Conservation (phyloP, 306 rosid species). For the Dryas drummondii region DNA sequence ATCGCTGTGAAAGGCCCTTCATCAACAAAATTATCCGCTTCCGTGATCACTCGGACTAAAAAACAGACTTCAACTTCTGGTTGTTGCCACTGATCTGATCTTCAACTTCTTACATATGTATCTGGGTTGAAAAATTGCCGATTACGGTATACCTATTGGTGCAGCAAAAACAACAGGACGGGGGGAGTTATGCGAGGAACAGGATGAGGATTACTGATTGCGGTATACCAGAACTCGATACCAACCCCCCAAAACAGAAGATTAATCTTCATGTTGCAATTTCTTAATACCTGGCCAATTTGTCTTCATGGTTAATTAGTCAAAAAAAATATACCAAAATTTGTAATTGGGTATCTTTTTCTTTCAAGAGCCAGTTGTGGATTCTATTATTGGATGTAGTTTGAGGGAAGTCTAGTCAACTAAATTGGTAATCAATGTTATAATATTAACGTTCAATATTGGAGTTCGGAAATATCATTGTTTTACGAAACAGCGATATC, state of each 20-base stretch:
- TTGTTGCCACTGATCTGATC: background rate
- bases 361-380: background rate
- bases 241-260: too few relatives aligned
- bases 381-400: background rate
- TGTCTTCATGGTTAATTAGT: background rate
- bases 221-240: too few relatives aligned
- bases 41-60: conserved; percentile 67
- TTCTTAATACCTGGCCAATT: background rate
- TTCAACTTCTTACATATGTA: background rate
- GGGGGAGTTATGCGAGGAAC: background rate
- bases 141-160: background rate
- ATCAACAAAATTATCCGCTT: conserved; percentile 61
- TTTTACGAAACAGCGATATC: background rate
- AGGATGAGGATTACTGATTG: too few relatives aligned
- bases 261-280: too few relatives aligned
- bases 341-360: background rate
- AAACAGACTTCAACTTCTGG: background rate
- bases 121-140: background rate
- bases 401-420: background rate
- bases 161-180: background rate
- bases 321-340: background rate
- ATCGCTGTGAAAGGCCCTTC: conserved; percentile 63
- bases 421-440: background rate
- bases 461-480: background rate
- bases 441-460: background rate